phyloP scores from a whole-genome alignment of 805 yeast genomes.

The Candida ficus region DNA sequence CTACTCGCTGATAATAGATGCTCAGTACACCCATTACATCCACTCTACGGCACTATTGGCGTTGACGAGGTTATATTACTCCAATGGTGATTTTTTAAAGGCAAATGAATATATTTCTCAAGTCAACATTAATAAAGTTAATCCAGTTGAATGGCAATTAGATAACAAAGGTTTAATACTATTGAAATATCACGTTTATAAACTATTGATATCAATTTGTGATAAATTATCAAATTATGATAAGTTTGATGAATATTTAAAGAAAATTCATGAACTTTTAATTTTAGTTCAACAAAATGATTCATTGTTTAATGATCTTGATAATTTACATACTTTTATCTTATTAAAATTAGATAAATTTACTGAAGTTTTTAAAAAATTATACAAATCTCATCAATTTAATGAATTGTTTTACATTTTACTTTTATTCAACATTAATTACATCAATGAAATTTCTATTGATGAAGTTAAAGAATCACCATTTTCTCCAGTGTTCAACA shows the following conservation, averaged over 20 bases:
- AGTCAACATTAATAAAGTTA: constrained; percentile 8
- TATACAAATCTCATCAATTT: constrained; percentile 1
- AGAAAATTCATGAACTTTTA: constrained; percentile 5
- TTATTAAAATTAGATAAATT: constrained; percentile 5
- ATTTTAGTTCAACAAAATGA: not conserved
- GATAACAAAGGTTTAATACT: not conserved
- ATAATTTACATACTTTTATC: constrained; percentile 5
- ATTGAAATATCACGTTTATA: constrained; percentile 4
- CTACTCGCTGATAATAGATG: constrained; percentile 1
- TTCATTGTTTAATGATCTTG: not conserved
- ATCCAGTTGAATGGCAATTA: constrained; percentile 10
- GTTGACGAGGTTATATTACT: not conserved
- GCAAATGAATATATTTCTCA: constrained; percentile 4
- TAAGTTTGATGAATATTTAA: constrained; percentile 7
- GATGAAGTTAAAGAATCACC: not conserved
- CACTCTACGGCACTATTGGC: constrained; percentile 2
- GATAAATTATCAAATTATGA: constrained; percentile 1
- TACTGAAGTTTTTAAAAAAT: constrained; percentile 8
- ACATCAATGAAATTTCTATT: constrained; percentile 3
- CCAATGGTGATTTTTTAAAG: not conserved
- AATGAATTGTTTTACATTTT: constrained; percentile 5
- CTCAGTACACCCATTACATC: constrained; percentile 6
- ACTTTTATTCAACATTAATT: constrained; percentile 5
- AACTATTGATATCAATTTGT: not conserved
- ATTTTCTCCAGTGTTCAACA: not conserved